phyloP scores from a whole-genome alignment of 129 eudicot species.

The Sambucus nigra region DNA sequence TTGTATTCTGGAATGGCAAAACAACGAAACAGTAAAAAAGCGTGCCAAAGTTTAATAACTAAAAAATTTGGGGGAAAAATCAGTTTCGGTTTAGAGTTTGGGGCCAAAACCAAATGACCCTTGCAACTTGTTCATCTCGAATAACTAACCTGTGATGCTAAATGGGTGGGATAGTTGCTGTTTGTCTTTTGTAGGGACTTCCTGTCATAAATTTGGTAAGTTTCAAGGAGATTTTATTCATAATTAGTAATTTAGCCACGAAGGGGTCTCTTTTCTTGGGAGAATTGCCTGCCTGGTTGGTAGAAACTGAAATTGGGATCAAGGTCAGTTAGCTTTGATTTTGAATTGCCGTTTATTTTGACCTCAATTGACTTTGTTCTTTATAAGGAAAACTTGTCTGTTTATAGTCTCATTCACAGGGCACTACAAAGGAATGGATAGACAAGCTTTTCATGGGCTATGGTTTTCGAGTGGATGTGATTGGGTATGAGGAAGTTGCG shows the following conservation, averaged over 20 bases:
- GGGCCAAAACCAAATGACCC: too few relatives aligned
- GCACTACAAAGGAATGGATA: conserved; percentile 36
- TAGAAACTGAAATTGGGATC: conserved; percentile 37
- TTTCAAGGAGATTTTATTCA: conserved; percentile 43
- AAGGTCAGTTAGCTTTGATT: conserved; percentile 35
- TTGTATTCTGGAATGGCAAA: too few relatives aligned
- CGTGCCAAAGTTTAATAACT: too few relatives aligned
- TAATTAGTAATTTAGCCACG: conserved; percentile 55
- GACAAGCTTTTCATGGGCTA: conserved; percentile 67
- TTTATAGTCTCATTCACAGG: conserved; percentile 21
- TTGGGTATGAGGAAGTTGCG: conserved; percentile 54
- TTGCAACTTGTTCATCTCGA: background rate
- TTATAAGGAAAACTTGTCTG: background rate
- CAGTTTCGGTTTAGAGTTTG: too few relatives aligned
- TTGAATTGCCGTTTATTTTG: background rate
- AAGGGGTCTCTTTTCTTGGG: conserved; percentile 74
- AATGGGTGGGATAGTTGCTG: background rate
- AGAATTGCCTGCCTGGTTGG: conserved; percentile 70
- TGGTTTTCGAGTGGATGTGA: conserved; percentile 55
- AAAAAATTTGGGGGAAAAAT: too few relatives aligned
- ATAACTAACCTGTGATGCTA: background rate
- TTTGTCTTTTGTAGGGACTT: conserved; percentile 45
- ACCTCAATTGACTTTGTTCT: background rate
- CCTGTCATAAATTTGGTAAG: conserved; percentile 53
- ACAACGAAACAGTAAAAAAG: too few relatives aligned